Base-by-base conservation (phyloP, 495 filamentous ascomycete genomes). In the Hypoxylon subgilvum region DNA sequence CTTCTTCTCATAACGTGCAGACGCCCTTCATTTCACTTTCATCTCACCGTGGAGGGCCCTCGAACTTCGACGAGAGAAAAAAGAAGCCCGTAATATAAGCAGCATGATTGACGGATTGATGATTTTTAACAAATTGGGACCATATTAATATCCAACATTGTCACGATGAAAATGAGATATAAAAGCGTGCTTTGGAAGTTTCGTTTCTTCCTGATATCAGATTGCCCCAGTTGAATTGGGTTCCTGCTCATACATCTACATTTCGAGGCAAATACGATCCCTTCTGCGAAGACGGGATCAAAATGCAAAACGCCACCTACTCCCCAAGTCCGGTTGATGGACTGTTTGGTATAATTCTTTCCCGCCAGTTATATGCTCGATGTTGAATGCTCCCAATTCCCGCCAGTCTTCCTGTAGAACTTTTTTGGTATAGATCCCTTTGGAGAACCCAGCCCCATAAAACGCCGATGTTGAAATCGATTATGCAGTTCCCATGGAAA, bases 381-480 rank as follows among this genome's bases (percentile, higher is more conserved):
- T 70, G 68, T 70, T 70, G 63, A 64, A 70, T 69, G 58, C 66
- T 61, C 52, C 65, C 49, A 49, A 59, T 69, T 71, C 69, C 74
- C 68, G 49, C 68, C 66, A 60, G 48, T 60, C 57, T 63, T 61
- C 67, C 58, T 61, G 50, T 63, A 57, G 62, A 62, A 62, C 61
- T 63, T 68, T 69, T 67, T 61, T 65, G 57, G 64, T 68, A 68
- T 65, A 63, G 68, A 61, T 57, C 54, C 66, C 61, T 53, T 53
- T 38, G 52, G 53, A 68, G 52, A 68, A 61, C 72, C 72, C 65
- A 65, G 54, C 52, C 72, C 55, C 61, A 36, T 65, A 62, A 74
- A 78, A 78, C 74, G 75, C 75, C 75, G 75, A 77, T 78, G 75
- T 78, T 78, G 75, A 78, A 67, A 72, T 76, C 72, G 74, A 63